phyloP scores from a whole-genome alignment of 495 filamentous ascomycete species.

The Talaromyces thailandensis region DNA sequence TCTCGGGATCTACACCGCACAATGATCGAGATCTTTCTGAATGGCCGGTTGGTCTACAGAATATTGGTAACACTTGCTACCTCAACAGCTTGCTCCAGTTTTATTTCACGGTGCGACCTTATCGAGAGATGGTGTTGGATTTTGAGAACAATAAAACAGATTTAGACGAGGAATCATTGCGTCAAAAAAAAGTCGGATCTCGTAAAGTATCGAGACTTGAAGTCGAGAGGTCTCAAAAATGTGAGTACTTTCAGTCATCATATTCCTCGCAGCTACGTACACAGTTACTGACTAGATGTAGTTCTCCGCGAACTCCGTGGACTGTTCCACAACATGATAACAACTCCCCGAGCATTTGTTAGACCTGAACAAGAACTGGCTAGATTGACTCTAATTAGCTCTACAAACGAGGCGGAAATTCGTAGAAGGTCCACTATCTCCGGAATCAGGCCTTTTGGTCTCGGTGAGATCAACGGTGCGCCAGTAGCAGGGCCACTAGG shows the following conservation, averaged over 20 bases:
- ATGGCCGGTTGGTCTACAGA: constrained; percentile 76
- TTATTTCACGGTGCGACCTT: constrained; percentile 78
- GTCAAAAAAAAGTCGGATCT: constrained; percentile 57
- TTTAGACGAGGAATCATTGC: constrained; percentile 47
- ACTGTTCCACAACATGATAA: constrained; percentile 67
- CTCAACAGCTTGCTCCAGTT: constrained; percentile 95
- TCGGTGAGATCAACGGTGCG: constrained; percentile 44
- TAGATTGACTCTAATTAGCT: constrained; percentile 64
- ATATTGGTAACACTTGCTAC: constrained; percentile 97
- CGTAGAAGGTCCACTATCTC: constrained; percentile 47
- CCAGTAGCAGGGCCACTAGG: constrained; percentile 43
- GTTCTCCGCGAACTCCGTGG: constrained; percentile 62
- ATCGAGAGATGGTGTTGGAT: constrained; percentile 70
- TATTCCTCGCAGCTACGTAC: background rate
- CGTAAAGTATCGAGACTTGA: constrained; percentile 49
- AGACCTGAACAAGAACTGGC: constrained; percentile 72
- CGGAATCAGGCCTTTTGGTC: constrained; percentile 22
- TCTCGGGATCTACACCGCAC: constrained; percentile 22
- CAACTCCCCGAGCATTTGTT: constrained; percentile 40
- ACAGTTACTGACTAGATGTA: constrained; percentile 15
- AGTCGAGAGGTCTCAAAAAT: constrained; percentile 58
- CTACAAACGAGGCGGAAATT: constrained; percentile 47
- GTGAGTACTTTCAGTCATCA: constrained; percentile 37
- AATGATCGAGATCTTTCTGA: constrained; percentile 27
- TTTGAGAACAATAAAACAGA: constrained; percentile 61